These are phyloP conservation scores for Trichosporon faecale DNA, from an alignment of 1,284 basidiomycete genomes.

Conservation along the genomic window DNA sequence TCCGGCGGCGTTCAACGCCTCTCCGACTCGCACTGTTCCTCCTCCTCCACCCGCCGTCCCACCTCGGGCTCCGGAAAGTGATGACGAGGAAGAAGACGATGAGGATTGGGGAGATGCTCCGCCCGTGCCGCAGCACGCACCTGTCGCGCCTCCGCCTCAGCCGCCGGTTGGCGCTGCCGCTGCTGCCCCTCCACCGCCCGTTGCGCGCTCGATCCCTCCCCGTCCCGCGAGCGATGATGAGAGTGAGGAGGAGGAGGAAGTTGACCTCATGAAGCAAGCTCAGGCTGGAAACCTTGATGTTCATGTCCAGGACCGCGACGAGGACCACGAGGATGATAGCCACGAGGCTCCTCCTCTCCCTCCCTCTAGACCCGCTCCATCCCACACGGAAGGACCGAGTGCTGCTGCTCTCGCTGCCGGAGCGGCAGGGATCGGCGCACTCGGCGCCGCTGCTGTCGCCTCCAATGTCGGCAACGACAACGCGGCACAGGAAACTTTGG, in stretches of 20 bases:
- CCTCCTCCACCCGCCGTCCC: constrained; percentile 13
- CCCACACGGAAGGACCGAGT: constrained; percentile 9
- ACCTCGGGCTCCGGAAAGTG: constrained; percentile 28
- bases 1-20: neutral
- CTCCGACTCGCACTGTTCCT: neutral
- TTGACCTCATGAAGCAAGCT: constrained; percentile 32
- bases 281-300: constrained; percentile 24
- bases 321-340: constrained; percentile 21
- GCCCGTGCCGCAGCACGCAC: constrained; percentile 8
- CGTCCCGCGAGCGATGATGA: constrained; percentile 24
- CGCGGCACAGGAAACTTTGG: neutral
- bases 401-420: neutral
- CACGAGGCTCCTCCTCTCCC: constrained; percentile 12
- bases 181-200: neutral
- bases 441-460: neutral
- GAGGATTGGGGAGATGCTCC: constrained; percentile 25
- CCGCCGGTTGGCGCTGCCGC: neutral
- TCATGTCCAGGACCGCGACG: constrained; percentile 19
- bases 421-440: neutral
- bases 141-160: neutral
- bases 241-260: constrained; percentile 33
- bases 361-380: constrained; percentile 27
- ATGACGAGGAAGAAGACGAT: constrained; percentile 34
- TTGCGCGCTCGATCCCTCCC: neutral
- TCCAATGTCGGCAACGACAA: neutral